Percentiles rank a stretch among this genome's conserved stretches.
Conservation (phyloP, 1,284 basidiomycete species). For the Xerocomus alliaceus region DNA sequence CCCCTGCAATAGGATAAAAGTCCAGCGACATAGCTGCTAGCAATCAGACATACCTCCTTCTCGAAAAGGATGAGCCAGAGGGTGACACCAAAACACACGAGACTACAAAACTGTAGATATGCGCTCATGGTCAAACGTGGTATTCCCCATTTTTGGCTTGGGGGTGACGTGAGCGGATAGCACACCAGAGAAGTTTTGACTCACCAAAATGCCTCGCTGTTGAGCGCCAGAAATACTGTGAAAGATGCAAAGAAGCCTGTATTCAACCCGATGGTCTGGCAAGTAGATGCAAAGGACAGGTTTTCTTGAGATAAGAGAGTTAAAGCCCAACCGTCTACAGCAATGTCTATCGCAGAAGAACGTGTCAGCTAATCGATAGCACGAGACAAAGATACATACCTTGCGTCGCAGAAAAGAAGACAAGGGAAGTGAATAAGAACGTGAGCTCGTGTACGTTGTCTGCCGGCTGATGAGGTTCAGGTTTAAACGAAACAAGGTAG, state of each 20-base stretch:
- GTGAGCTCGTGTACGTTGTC: conserved; percentile 86
- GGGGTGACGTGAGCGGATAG: conserved; percentile 9
- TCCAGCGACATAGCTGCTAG: conserved; percentile 5
- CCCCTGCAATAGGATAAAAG: conserved; percentile 54
- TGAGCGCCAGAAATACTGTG: conserved; percentile 97
- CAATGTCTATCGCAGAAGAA: conserved; percentile 73
- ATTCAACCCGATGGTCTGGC: conserved; percentile 97
- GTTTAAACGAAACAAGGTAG: background rate
- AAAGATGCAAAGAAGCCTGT: conserved; percentile 97
- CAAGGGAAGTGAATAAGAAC: conserved; percentile 86
- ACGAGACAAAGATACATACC: conserved; percentile 52
- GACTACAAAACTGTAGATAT: conserved; percentile 89
- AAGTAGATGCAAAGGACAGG: conserved; percentile 95
- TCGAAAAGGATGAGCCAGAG: conserved; percentile 89
- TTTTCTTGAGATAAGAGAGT: conserved; percentile 96
- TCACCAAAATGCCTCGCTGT: conserved; percentile 91
- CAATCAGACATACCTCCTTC: conserved; percentile 73
- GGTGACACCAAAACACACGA: conserved; percentile 84
- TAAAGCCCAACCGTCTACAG: conserved; percentile 98
- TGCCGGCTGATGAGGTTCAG: conserved; percentile 63
- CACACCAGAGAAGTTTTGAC: conserved; percentile 37
- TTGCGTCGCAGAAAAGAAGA: conserved; percentile 97
- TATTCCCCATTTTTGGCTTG: conserved; percentile 81
- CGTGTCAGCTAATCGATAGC: conserved; percentile 9
- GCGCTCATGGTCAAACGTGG: conserved; percentile 82